These are phyloP conservation scores for Quambalaria eucalypti DNA, from an alignment of 1,284 basidiomycete species.

Conservation along the genomic window DNA sequence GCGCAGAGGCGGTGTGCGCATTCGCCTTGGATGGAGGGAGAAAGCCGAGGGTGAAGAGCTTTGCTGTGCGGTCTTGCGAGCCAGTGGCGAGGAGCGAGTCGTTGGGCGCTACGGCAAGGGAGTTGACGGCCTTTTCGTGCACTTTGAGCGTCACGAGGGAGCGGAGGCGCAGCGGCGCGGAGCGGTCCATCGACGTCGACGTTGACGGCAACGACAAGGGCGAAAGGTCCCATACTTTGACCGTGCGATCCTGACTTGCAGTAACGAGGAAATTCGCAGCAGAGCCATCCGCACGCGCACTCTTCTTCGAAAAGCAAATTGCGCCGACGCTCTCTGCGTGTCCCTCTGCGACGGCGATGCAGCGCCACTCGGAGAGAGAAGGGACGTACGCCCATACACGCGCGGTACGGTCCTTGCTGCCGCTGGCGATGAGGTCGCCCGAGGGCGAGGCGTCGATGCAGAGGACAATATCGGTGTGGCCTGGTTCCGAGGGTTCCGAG, in stretches of 20 bases:
- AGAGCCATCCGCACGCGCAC: background rate
- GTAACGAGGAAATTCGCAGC: constrained; percentile 58
- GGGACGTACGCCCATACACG: constrained; percentile 62
- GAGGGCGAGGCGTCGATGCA: constrained; percentile 64
- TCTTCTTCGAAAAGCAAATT: constrained; percentile 56
- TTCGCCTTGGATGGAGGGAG: constrained; percentile 41
- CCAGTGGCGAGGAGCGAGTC: constrained; percentile 81
- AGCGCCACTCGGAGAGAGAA: constrained; percentile 58
- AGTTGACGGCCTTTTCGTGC: constrained; percentile 98
- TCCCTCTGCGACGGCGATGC: constrained; percentile 79
- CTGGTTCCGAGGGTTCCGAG: constrained; percentile 6
- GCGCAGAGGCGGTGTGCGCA: constrained; percentile 18
- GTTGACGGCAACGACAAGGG: too few relatives aligned
- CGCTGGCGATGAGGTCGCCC: constrained; percentile 70
- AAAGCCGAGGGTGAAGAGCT: constrained; percentile 73
- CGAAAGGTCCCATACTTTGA: constrained; percentile 86
- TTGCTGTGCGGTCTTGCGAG: constrained; percentile 90
- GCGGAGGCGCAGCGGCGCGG: constrained; percentile 4
- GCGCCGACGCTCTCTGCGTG: constrained; percentile 92
- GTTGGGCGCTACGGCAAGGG: constrained; percentile 84
- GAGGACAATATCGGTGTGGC: constrained; percentile 81
- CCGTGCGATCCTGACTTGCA: constrained; percentile 89
- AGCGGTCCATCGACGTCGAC: constrained; percentile 1
- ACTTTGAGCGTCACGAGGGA: constrained; percentile 82
- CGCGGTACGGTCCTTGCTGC: constrained; percentile 82